These are phyloP conservation scores for Venturia asperata DNA, from an alignment of 2,329 filamentous ascomycete genomes.

Conservation along the genomic window DNA sequence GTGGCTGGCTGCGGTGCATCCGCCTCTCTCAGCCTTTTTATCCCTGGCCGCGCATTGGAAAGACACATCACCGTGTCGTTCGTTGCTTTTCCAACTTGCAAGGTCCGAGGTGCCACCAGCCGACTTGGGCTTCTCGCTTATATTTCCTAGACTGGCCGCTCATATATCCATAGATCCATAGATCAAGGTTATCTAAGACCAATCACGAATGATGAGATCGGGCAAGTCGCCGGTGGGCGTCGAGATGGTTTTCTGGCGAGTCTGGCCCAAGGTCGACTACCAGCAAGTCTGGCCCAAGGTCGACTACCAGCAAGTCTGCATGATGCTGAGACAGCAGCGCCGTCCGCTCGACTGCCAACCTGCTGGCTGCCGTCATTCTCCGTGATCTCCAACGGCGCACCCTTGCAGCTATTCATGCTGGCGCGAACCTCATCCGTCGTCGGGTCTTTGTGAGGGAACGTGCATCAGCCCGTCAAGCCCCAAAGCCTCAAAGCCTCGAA, in stretches of 20 bases:
- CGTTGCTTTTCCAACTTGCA: neutral
- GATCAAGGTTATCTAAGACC: neutral
- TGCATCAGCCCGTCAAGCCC: neutral
- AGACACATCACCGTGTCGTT: neutral
- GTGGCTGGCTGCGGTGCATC: conserved; percentile 1
- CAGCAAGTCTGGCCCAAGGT: neutral
- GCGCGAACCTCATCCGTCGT: neutral
- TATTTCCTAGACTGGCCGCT: neutral
- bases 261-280: neutral
- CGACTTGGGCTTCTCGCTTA: neutral
- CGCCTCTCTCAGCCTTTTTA: neutral
- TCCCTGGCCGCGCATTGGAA: no score
- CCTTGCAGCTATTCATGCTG: neutral
- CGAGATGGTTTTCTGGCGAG: neutral
- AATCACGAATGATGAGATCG: no score
- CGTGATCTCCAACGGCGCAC: neutral
- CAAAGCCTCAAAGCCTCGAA: neutral
- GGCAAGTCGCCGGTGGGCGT: neutral
- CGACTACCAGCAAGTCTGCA: neutral
- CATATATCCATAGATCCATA: neutral
- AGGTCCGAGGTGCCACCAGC: neutral
- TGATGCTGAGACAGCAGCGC: conserved; percentile 8
- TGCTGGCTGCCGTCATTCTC: neutral
- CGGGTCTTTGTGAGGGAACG: neutral
- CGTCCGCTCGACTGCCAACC: neutral